Conservation (phyloP, 176 grass and related monocot genomes). For the Cenchrus americanus region DNA sequence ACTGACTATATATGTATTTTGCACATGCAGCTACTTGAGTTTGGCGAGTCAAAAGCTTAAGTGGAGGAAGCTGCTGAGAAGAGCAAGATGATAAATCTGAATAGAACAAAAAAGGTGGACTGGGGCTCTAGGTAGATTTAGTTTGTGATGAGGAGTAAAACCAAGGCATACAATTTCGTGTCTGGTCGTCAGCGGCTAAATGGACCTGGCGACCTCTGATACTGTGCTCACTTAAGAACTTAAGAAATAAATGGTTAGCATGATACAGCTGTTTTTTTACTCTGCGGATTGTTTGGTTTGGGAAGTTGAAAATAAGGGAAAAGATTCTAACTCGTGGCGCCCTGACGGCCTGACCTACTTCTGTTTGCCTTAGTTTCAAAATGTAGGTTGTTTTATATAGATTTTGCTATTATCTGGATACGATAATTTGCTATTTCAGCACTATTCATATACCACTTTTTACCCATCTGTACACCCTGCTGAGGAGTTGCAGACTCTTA, state of each 20-base stretch:
- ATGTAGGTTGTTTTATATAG: too few relatives aligned
- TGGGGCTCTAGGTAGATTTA: not conserved
- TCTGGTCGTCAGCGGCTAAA: conserved; percentile 15
- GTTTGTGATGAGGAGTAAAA: not conserved
- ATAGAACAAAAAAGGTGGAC: conserved; percentile 45
- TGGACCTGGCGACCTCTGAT: not conserved
- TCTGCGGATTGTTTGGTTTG: conserved; percentile 27
- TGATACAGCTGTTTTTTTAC: conserved; percentile 16
- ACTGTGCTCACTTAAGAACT: conserved; percentile 29
- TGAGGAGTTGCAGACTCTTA: too few relatives aligned
- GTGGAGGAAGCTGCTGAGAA: conserved; percentile 37
- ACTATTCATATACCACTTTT: too few relatives aligned
- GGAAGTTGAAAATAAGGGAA: not conserved
- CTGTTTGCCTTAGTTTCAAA: conserved; percentile 10
- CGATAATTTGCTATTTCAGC: too few relatives aligned
- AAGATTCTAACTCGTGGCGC: conserved; percentile 4
- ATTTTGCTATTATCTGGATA: too few relatives aligned
- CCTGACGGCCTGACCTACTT: not conserved
- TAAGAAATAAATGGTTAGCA: conserved; percentile 21
- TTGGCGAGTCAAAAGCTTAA: conserved; percentile 57
- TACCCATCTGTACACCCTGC: too few relatives aligned
- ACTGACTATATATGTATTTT: conserved; percentile 16
- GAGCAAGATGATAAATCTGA: conserved; percentile 18
- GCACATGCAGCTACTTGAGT: conserved; percentile 68
- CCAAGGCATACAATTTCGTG: conserved; percentile 14